Base-by-base conservation (phyloP, 2,329 filamentous ascomycete species). In the Aspergillus carbonarius region DNA sequence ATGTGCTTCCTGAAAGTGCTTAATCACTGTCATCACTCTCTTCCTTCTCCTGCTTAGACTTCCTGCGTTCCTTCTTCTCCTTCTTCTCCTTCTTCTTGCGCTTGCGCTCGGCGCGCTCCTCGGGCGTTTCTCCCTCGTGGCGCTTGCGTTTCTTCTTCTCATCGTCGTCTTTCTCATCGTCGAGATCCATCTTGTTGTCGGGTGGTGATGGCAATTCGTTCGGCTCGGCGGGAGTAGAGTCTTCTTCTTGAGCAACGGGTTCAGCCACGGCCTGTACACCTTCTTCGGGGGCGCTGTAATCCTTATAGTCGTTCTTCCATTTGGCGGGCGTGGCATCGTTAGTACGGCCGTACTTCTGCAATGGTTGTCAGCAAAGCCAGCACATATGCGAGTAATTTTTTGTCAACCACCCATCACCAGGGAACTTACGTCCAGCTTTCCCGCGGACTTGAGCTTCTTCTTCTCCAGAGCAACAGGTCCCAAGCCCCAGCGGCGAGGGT, bases 391-490 rank as follows among this genome's bases (percentile, higher is more conserved):
- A 44, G 18, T 23, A 3, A 23, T 23, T 23, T 5, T 44, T 12
- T 17, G 46, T 23, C 52, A 42, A 4, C 27, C 15, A n/a, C n/a
- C n/a, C n/a, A n/a, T n/a, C n/a, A n/a, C 17, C 8, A 34, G 27
- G 5, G 37, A 12, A 75, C 83, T 74, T 74, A 85, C 83, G 83
- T 99, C 95, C 60, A 99, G 89, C 81, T 97, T 96, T 78, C 95
- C 95, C 68, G 92, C 90, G 54, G 93, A 91, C 87, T 98, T 98
- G 83, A 99, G 88, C 87, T 98, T 97, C 90, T 99, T 99, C 88
- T 99, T 99, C 85, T 98, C 92, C 50, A 89, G 81, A 51, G 95
- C 95, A 60, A 93, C 88, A 54, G 95, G 93, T 62, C 95, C 95
- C 73, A 98, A 86, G 66, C 95, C 95, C 95, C 95, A 99, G 83